Evolutionary conservation across 306 rosid genomes (phyloP).

Genomic region (Quercus suber): DNA sequence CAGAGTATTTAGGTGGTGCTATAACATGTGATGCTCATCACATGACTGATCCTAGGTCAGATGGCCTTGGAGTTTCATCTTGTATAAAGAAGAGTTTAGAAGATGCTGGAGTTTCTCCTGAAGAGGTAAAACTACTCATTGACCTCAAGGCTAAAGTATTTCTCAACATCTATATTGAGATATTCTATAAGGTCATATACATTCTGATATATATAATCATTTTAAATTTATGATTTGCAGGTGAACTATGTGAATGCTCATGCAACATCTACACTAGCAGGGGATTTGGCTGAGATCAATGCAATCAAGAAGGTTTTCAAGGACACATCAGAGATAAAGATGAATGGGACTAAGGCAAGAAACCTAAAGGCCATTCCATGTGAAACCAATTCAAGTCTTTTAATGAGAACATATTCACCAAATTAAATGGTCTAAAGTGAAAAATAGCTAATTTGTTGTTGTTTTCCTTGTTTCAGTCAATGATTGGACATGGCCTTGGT

Average conservation of each 20-base stretch:
- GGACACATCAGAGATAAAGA: constrained; percentile 58
- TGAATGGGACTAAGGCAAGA: constrained; percentile 69
- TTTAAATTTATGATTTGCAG: constrained; percentile 21
- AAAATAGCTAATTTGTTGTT: not conserved
- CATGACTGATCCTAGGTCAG: constrained; percentile 69
- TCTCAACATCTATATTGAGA: not conserved
- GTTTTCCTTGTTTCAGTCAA: constrained; percentile 42
- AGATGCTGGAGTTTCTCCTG: constrained; percentile 67
- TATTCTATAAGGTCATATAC: not conserved
- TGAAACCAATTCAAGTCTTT: not conserved
- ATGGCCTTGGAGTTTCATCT: constrained; percentile 70
- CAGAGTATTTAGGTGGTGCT: constrained; percentile 75
- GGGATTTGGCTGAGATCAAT: constrained; percentile 70
- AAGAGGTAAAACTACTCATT: constrained; percentile 45
- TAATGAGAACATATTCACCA: not conserved
- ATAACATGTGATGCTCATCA: constrained; percentile 76
- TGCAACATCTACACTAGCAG: constrained; percentile 74
- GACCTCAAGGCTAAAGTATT: not conserved
- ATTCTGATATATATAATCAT: constrained; percentile 1
- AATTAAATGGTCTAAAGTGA: not conserved
- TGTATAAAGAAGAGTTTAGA: constrained; percentile 59
- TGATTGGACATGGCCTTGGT: constrained; percentile 82
- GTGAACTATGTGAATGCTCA: constrained; percentile 83
- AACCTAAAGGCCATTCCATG: not conserved
- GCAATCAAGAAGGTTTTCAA: constrained; percentile 67